phyloP scores from a whole-genome alignment of 2,329 filamentous ascomycete genomes.

The Epichloe glyceriae region DNA sequence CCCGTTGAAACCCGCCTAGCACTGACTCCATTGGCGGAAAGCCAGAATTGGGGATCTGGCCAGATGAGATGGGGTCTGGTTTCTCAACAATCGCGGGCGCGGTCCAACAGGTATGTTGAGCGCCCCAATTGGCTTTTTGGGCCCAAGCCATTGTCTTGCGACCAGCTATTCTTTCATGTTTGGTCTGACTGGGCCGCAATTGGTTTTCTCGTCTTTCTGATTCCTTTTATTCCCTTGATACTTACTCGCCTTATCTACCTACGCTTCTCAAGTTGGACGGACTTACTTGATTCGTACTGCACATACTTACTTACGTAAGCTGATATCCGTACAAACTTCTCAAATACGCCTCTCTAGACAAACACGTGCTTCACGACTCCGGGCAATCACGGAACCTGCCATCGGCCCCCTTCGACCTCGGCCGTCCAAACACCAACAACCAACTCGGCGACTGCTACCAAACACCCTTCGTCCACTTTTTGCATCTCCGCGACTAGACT shows the following conservation, averaged over 20 bases:
- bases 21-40: too few relatives aligned
- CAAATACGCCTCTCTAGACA: neutral
- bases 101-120: neutral
- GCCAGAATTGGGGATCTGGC: too few relatives aligned
- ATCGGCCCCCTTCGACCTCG: too few relatives aligned
- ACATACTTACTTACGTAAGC: neutral
- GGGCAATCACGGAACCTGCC: too few relatives aligned
- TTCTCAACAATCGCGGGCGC: neutral
- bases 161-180: neutral
- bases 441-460: neutral
- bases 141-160: neutral
- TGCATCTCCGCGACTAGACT: too few relatives aligned
- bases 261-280: too few relatives aligned
- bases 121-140: constrained; percentile 2
- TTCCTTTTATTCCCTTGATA: too few relatives aligned
- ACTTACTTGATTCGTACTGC: too few relatives aligned
- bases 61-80: too few relatives aligned
- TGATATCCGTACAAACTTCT: neutral
- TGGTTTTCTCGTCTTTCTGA: neutral
- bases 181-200: neutral
- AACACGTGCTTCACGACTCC: neutral
- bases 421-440: too few relatives aligned
- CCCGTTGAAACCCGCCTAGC: too few relatives aligned
- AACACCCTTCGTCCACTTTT: neutral
- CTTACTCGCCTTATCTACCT: too few relatives aligned